A percentile compares a stretch with the other conserved stretches of the same genome.
phyloP scores from a whole-genome alignment of 1,284 basidiomycete genomes.

The Boletus smithii region DNA sequence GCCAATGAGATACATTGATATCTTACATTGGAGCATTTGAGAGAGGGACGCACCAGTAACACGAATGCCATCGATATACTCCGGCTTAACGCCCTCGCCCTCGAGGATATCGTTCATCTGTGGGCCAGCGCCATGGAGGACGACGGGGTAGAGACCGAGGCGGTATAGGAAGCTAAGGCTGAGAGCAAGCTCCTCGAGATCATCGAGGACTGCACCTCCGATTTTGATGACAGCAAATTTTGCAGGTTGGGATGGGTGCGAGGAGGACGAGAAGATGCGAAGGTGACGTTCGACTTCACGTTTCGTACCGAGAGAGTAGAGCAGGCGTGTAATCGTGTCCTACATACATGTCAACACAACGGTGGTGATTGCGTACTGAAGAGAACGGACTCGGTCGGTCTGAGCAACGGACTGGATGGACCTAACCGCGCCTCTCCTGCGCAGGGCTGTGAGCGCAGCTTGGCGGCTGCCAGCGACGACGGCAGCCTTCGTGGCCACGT shows the following conservation, averaged over 20 bases:
- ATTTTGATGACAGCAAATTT: slow-evolving; percentile 95
- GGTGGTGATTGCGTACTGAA: background rate
- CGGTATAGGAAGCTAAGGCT: slow-evolving; percentile 92
- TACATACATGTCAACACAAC: slow-evolving; percentile 32
- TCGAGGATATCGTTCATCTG: slow-evolving; percentile 92
- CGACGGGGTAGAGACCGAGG: slow-evolving; percentile 90
- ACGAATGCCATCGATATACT: slow-evolving; percentile 94
- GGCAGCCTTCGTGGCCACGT: slow-evolving; percentile 27
- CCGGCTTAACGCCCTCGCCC: slow-evolving; percentile 83
- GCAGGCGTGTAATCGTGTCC: slow-evolving; percentile 90
- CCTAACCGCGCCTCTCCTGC: slow-evolving; percentile 28
- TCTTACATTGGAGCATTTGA: background rate
- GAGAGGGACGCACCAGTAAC: slow-evolving; percentile 68
- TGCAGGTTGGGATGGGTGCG: slow-evolving; percentile 77
- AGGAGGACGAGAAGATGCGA: slow-evolving; percentile 89
- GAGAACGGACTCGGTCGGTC: slow-evolving; percentile 32
- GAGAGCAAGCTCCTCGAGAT: slow-evolving; percentile 87
- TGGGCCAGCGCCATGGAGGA: slow-evolving; percentile 93
- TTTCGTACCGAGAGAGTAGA: slow-evolving; percentile 93
- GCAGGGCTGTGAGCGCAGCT: slow-evolving; percentile 41
- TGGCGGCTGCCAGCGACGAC: slow-evolving; percentile 51
- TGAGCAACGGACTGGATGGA: slow-evolving; percentile 35
- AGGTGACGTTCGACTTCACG: slow-evolving; percentile 96
- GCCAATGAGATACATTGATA: too few relatives aligned
- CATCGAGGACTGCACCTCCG: slow-evolving; percentile 88